These are phyloP conservation scores for Gossypium thurberi DNA, from an alignment of 345 rosid genomes.

Conservation along the genomic window DNA sequence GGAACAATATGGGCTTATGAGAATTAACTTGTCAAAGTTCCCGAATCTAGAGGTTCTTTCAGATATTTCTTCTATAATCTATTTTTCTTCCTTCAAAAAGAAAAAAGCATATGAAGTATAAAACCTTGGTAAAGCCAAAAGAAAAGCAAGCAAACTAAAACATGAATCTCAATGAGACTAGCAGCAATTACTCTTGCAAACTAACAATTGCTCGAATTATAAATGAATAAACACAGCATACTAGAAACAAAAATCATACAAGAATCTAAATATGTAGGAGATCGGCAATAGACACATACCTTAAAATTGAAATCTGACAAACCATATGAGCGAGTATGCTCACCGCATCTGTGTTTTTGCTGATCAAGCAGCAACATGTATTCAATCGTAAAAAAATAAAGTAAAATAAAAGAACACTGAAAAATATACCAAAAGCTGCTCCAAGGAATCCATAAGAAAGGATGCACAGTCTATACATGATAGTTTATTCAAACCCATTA, in stretches of 20 bases:
- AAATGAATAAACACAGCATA: not conserved
- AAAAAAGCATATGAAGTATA: not conserved
- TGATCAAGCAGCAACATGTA: not conserved
- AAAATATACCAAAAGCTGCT: not conserved
- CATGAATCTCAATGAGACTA: not conserved
- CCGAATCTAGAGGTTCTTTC: not conserved
- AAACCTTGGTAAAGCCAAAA: not conserved
- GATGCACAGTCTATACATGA: not conserved
- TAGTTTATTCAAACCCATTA: not conserved
- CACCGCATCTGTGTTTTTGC: not conserved
- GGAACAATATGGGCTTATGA: not conserved
- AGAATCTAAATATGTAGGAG: not conserved
- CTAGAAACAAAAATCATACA: not conserved
- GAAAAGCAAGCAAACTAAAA: not conserved
- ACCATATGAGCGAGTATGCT: not conserved
- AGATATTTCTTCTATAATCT: not conserved
- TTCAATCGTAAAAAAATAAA: not conserved
- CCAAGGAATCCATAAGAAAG: not conserved
- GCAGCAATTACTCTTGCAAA: not conserved
- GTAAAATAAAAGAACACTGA: not conserved
- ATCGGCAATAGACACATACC: not conserved
- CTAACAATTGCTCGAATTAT: not conserved
- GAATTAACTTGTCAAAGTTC: not conserved
- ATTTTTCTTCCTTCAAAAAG: not conserved
- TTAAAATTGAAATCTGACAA: not conserved